phyloP scores from a whole-genome alignment of 257 asterid genomes.

The Ocimum tenuiflorum region DNA sequence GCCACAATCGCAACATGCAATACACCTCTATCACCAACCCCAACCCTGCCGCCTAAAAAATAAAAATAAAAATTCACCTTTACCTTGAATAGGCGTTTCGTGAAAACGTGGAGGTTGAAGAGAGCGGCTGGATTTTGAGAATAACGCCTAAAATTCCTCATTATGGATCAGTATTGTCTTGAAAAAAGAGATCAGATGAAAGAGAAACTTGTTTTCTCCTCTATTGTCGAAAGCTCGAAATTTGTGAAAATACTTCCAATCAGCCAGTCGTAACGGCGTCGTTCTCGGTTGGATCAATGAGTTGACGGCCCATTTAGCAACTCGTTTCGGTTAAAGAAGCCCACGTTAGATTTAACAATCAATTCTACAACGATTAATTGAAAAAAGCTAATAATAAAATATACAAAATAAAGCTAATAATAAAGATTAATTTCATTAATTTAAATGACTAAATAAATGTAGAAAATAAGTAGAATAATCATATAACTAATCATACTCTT shows the following conservation, averaged over 20 bases:
- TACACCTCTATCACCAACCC: slow-evolving; percentile 2
- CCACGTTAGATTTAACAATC: no score
- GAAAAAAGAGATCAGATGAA: slow-evolving; percentile 21
- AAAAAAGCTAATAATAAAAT: no score
- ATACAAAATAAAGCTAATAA: no score
- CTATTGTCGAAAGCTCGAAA: not conserved
- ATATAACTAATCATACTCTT: no score
- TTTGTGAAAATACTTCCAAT: not conserved
- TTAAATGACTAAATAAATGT: no score
- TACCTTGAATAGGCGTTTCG: slow-evolving; percentile 13
- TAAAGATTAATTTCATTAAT: no score
- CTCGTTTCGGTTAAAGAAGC: not conserved
- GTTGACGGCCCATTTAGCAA: no score
- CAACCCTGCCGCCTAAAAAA: not conserved
- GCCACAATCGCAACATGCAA: slow-evolving; percentile 15
- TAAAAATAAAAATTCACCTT: slow-evolving; percentile 1
- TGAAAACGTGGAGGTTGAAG: slow-evolving; percentile 12
- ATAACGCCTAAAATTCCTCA: slow-evolving; percentile 11
- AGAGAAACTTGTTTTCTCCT: slow-evolving; percentile 14
- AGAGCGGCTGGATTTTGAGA: slow-evolving; percentile 11
- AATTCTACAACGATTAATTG: no score
- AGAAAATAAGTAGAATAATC: no score
- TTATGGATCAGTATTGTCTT: not conserved
- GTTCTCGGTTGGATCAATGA: not conserved
- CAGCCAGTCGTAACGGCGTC: slow-evolving; percentile 17